These are phyloP conservation scores for Syzygium aromaticum DNA, from an alignment of 345 rosid genomes.

Conservation along the genomic window DNA sequence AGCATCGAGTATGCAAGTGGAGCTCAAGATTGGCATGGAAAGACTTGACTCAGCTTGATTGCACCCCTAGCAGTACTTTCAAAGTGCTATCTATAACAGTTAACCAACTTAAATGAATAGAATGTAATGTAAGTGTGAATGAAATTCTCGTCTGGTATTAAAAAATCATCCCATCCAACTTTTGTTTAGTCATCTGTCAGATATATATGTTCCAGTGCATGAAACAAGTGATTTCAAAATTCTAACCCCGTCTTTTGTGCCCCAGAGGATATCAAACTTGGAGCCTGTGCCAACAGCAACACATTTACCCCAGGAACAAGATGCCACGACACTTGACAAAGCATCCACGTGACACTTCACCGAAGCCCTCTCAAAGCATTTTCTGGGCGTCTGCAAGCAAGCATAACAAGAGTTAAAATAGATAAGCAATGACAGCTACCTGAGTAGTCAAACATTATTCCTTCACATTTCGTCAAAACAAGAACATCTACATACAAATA, in stretches of 20 bases:
- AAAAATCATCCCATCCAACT: neutral
- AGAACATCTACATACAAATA: conserved; percentile 42
- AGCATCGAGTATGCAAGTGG: neutral
- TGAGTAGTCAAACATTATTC: neutral
- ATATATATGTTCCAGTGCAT: neutral
- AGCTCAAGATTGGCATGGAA: neutral
- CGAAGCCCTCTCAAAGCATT: conserved; percentile 89
- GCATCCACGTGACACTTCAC: conserved; percentile 73
- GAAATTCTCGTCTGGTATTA: neutral
- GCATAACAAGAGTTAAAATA: neutral
- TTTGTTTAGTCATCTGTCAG: neutral
- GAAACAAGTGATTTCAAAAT: neutral
- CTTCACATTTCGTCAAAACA: neutral
- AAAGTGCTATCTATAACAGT: neutral
- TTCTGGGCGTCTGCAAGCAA: conserved; percentile 61
- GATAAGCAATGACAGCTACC: neutral
- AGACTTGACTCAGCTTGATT: neutral
- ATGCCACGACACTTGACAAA: conserved; percentile 74
- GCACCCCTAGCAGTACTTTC: neutral
- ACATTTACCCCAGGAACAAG: conserved; percentile 91
- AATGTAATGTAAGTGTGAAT: neutral
- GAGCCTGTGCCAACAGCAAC: conserved; percentile 97
- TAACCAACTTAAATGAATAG: neutral
- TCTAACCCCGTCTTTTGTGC: conserved; percentile 34
- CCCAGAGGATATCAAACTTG: conserved; percentile 73